A percentile compares a stretch with the other conserved stretches of the same genome.
phyloP scores from a whole-genome alignment of 2,329 filamentous ascomycete species.

The Ascochyta koolunga region DNA sequence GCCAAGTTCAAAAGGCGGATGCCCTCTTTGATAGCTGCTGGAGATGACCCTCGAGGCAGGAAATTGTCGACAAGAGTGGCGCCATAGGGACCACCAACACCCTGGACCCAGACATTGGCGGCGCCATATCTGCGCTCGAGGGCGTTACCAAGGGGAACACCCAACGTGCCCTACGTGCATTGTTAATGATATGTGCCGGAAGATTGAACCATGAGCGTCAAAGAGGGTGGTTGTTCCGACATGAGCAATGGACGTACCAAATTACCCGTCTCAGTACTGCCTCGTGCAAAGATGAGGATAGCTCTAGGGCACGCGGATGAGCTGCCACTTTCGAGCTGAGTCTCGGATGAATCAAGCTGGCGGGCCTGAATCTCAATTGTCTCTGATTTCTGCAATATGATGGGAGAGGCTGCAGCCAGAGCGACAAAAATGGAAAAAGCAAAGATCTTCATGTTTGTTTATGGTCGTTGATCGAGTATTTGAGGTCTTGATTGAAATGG shows the following conservation, averaged over 20 bases:
- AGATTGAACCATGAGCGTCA: no score
- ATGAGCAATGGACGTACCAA: slow-evolving; percentile 24
- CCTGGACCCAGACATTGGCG: slow-evolving; percentile 35
- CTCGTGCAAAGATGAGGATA: slow-evolving; percentile 38
- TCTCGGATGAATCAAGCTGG: slow-evolving; percentile 18
- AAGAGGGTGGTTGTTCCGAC: no score
- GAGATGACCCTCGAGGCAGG: slow-evolving; percentile 39
- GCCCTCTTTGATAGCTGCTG: slow-evolving; percentile 42
- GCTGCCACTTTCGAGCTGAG: slow-evolving; percentile 33
- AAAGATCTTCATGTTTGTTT: slow-evolving; percentile 27
- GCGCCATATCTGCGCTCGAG: slow-evolving; percentile 33
- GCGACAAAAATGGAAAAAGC: slow-evolving; percentile 17
- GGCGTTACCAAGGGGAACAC: slow-evolving; percentile 27
- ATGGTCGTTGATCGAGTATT: no score
- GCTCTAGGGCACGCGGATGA: slow-evolving; percentile 31
- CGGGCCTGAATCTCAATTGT: slow-evolving; percentile 17
- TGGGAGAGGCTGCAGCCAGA: slow-evolving; percentile 17
- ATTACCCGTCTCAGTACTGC: slow-evolving; percentile 32
- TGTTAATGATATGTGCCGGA: no score
- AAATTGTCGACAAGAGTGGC: slow-evolving; percentile 46
- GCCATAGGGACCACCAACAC: slow-evolving; percentile 45
- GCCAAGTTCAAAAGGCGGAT: slow-evolving; percentile 45
- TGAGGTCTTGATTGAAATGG: no score
- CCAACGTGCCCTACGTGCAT: slow-evolving; percentile 24
- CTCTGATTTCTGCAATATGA: slow-evolving; percentile 1